phyloP scores from a whole-genome alignment of 139 green algal species.

The Chlamydomonas eustigma region DNA sequence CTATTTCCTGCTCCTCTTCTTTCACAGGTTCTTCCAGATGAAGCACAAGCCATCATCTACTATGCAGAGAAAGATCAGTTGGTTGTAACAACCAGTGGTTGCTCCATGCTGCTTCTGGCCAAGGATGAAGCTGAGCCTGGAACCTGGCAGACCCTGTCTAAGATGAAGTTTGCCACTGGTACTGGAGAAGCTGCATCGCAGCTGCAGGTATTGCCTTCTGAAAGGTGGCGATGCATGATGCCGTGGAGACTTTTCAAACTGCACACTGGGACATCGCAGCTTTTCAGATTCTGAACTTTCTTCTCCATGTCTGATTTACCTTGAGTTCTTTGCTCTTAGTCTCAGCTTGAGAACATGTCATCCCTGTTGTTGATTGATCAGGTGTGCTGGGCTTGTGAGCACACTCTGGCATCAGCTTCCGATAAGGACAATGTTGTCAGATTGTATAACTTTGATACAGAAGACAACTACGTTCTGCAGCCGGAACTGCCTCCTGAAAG shows the following conservation, averaged over 20 bases:
- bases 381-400: constrained; percentile 46
- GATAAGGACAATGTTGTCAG: constrained; percentile 46
- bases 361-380: too few relatives aligned
- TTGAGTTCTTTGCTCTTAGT: too few relatives aligned
- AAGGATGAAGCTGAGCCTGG: constrained; percentile 24
- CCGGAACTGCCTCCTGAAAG: constrained; percentile 5
- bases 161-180: constrained; percentile 47
- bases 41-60: constrained; percentile 28
- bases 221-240: too few relatives aligned
- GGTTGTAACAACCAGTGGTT: constrained; percentile 27
- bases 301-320: not conserved
- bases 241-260: too few relatives aligned
- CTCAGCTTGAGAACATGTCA: too few relatives aligned
- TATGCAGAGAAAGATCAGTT: constrained; percentile 43
- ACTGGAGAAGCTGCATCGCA: constrained; percentile 28
- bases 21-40: constrained; percentile 28
- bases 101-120: constrained; percentile 33
- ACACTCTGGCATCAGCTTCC: constrained; percentile 48
- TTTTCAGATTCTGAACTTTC: not conserved
- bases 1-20: too few relatives aligned
- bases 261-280: not conserved
- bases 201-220: constrained; percentile 40
- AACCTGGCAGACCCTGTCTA: constrained; percentile 19
- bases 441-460: constrained; percentile 61
- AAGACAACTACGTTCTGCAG: constrained; percentile 63